Base-by-base conservation (phyloP, 179 eudicot species). In the Spergularia azorica region DNA sequence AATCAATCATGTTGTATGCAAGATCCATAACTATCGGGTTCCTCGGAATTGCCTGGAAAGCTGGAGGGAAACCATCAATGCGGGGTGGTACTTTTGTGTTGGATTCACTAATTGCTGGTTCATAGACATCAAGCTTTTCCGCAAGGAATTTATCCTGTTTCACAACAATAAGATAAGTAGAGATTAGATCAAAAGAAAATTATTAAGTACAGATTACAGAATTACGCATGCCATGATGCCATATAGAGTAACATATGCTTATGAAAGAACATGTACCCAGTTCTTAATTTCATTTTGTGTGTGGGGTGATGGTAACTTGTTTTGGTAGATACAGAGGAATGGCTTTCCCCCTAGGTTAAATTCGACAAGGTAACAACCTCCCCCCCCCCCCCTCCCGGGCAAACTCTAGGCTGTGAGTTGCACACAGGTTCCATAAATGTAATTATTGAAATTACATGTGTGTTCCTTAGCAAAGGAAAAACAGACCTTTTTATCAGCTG, bases 1-100 rank as follows among this genome's bases (percentile, higher is more conserved):
- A 95, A 10, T 93, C 97, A 6, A 95, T 89, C 70, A 81, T 38
- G 71, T 86, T 89, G 73, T 86, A 83, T 43, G 95, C 98, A 76
- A 95, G 95, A 83, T 95, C 98, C 77, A 91, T 73, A 59, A 91
- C 89, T 36, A 95, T 90, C 20, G 97, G 97, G 77, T 90, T 91
- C 76, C 97, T 88, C 15, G 95, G 87, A 63, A 91, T 78, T 69
- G 97, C 80, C 79, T 84, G 90, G 86, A 89, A 88, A 48, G 92
- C 81, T 63, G 97, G 97, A 20, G 97, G 98, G 79, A 91, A 93
- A 46, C 85, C 79, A 80, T 84, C 95, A 54, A 95, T 91, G 38
- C 87, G 88, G 5, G 98, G 91, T 67, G 77, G 83, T 77, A 75
- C 84, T 82, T 86, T 95, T 12, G 93, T 80, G 81, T 76, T 85